These are phyloP conservation scores for Linum trigynum DNA, from an alignment of 345 rosid species.

Conservation along the genomic window DNA sequence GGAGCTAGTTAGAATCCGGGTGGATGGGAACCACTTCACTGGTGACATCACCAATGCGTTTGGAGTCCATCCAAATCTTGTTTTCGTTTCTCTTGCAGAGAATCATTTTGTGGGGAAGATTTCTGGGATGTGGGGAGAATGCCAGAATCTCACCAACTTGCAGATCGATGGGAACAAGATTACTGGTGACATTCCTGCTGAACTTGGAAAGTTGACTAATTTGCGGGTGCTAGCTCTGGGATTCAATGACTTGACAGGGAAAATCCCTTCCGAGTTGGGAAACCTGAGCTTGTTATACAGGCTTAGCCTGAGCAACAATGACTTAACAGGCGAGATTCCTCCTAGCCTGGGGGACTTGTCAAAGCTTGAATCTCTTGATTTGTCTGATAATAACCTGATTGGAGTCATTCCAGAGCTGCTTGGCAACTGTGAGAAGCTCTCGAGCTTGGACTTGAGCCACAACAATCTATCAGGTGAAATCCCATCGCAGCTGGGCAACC, in stretches of 20 bases:
- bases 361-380: conserved; percentile 31
- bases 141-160: conserved; percentile 41
- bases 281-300: conserved; percentile 27
- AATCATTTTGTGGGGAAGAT: conserved; percentile 46
- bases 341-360: conserved; percentile 23
- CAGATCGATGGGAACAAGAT: conserved; percentile 43
- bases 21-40: conserved; percentile 44
- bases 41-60: conserved; percentile 49
- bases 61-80: conserved; percentile 36
- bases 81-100: conserved; percentile 29
- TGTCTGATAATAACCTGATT: conserved; percentile 33
- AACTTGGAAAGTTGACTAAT: conserved; percentile 36
- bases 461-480: conserved; percentile 45
- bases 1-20: conserved; percentile 24
- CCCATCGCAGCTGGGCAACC: conserved; percentile 36
- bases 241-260: conserved; percentile 41
- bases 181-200: conserved; percentile 43
- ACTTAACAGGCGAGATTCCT: conserved; percentile 38
- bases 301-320: conserved; percentile 46
- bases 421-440: conserved; percentile 27
- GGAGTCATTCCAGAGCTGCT: conserved; percentile 37
- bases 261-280: conserved; percentile 42
- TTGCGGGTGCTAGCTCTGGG: conserved; percentile 32
- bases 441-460: conserved; percentile 45
- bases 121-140: conserved; percentile 53